These are phyloP conservation scores for Xylariaceae sp. DNA, from an alignment of 2,329 filamentous ascomycete genomes.

Conservation along the genomic window DNA sequence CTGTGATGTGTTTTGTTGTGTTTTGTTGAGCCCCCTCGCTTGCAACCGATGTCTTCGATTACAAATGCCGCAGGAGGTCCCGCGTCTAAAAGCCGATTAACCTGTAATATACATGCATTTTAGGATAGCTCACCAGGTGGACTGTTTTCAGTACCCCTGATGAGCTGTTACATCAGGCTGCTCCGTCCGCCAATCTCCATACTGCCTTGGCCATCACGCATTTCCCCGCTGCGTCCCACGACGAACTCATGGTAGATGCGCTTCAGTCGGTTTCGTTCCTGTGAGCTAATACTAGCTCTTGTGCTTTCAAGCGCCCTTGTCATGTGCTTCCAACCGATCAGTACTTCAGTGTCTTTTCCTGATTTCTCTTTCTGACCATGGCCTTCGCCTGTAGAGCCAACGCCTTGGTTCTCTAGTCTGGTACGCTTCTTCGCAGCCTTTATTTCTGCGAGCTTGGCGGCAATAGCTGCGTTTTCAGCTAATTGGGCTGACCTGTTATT, in stretches of 20 bases:
- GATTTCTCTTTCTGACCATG: conserved; percentile 38
- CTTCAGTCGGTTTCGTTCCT: conserved; percentile 69
- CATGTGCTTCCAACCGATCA: conserved; percentile 81
- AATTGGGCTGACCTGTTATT: conserved; percentile 52
- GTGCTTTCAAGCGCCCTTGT: conserved; percentile 72
- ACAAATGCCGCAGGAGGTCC: no score
- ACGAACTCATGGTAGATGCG: conserved; percentile 92
- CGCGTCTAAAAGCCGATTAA: no score
- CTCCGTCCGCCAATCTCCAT: conserved; percentile 89
- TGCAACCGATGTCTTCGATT: no score
- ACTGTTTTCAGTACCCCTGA: background rate
- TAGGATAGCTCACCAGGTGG: background rate
- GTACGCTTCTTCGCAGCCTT: conserved; percentile 65
- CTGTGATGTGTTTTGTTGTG: no score
- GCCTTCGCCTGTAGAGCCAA: conserved; percentile 26
- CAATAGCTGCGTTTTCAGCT: conserved; percentile 74
- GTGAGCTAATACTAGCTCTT: conserved; percentile 73
- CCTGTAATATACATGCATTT: no score
- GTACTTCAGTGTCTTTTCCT: conserved; percentile 58
- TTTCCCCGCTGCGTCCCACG: conserved; percentile 85
- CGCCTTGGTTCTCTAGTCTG: conserved; percentile 44
- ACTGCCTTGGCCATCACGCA: conserved; percentile 87
- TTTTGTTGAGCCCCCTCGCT: no score
- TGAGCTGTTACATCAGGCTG: conserved; percentile 75
- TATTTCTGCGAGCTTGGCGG: conserved; percentile 76